Conservation (phyloP, 345 rosid species). For the Geranium brycei region DNA sequence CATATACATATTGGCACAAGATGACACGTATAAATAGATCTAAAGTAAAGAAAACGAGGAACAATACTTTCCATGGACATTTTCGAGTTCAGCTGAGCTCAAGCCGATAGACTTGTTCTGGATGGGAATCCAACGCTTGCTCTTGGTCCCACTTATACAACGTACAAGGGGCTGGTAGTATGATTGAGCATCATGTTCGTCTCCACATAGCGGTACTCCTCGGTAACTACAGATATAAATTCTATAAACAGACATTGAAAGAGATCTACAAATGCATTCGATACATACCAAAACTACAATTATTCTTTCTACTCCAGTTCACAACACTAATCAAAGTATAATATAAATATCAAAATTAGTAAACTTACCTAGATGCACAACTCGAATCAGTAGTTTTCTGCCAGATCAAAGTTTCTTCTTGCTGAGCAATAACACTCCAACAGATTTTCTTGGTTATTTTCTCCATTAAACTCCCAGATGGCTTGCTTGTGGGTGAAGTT, state of each 20-base stretch:
- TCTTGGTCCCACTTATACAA: constrained; percentile 67
- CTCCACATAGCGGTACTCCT: constrained; percentile 54
- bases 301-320: not conserved
- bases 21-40: not conserved
- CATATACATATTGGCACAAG: not conserved
- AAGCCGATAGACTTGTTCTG: constrained; percentile 62
- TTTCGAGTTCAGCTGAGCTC: constrained; percentile 46
- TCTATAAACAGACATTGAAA: not conserved
- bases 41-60: constrained; percentile 8
- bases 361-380: constrained; percentile 60
- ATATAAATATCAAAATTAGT: not conserved
- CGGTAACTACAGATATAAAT: constrained; percentile 27
- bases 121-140: constrained; percentile 78
- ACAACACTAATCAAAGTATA: not conserved
- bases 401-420: constrained; percentile 91
- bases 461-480: constrained; percentile 36
- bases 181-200: constrained; percentile 34
- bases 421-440: constrained; percentile 87
- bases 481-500: constrained; percentile 59
- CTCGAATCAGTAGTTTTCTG: constrained; percentile 66
- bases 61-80: constrained; percentile 66
- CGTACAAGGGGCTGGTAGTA: constrained; percentile 75
- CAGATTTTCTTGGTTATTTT: constrained; percentile 61
- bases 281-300: not conserved
- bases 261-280: not conserved